These are phyloP conservation scores for Moesziomyces aphidis DNA, from an alignment of 1,284 basidiomycete species.

Conservation along the genomic window DNA sequence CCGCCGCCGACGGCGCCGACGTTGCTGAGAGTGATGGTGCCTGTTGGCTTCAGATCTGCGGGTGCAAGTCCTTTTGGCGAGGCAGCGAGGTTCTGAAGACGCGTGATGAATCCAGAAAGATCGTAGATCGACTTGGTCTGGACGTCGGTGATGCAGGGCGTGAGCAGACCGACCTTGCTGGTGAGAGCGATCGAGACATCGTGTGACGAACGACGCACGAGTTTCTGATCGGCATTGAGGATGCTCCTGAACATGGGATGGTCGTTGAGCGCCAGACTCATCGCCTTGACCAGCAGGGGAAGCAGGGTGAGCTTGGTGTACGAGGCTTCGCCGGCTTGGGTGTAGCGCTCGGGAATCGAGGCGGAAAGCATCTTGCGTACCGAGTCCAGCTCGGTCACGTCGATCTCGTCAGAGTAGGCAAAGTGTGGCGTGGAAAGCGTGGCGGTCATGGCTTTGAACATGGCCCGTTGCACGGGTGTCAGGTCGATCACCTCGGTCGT, in stretches of 20 bases:
- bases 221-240: conserved; percentile 28
- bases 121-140: conserved; percentile 75
- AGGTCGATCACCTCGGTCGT: conserved; percentile 46
- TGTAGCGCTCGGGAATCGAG: conserved; percentile 73
- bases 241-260: conserved; percentile 79
- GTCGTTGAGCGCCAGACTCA: conserved; percentile 82
- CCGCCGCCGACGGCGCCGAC: conserved; percentile 59
- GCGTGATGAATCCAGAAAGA: conserved; percentile 68
- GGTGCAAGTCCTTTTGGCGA: conserved; percentile 24
- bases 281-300: conserved; percentile 85
- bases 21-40: conserved; percentile 87
- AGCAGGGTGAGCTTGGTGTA: conserved; percentile 79
- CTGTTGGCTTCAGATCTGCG: conserved; percentile 51
- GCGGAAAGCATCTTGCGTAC: conserved; percentile 78
- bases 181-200: conserved; percentile 76
- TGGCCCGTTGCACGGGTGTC: conserved; percentile 61
- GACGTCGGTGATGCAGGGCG: conserved; percentile 80
- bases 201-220: conserved; percentile 40
- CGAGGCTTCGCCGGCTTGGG: conserved; percentile 18
- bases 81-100: conserved; percentile 39
- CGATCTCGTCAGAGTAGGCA: conserved; percentile 77
- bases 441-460: conserved; percentile 67
- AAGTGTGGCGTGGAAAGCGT: conserved; percentile 77
- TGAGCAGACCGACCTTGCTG: conserved; percentile 84
- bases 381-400: conserved; percentile 81